Conservation (phyloP, 2,329 filamentous ascomycete species). For the Cryphonectria radicalis region DNA sequence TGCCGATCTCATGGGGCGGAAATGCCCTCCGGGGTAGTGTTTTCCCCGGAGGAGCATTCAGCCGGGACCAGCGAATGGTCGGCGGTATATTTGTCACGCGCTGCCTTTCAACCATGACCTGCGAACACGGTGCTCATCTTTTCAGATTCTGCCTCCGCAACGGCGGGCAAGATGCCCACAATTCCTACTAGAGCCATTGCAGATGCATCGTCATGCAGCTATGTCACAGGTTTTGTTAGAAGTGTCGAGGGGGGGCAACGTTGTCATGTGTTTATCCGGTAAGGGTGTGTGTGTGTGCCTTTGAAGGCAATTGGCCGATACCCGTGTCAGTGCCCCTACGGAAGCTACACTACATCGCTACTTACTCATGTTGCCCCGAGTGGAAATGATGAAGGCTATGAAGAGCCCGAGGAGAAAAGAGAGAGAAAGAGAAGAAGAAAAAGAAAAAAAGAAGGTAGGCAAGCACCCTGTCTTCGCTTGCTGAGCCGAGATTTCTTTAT, state of each 20-base stretch:
- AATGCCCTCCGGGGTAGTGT: slow-evolving; percentile 10
- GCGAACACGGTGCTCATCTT: not conserved
- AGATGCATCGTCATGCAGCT: not conserved
- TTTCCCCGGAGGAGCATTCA: slow-evolving; percentile 15
- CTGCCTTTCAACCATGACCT: not conserved
- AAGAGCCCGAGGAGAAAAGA: not conserved
- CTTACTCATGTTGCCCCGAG: not conserved
- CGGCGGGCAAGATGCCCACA: not conserved
- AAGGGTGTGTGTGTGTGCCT: not conserved
- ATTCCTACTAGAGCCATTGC: not conserved
- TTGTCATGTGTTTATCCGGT: slow-evolving; percentile 2
- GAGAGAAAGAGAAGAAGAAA: too few relatives aligned
- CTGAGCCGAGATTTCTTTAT: not conserved
- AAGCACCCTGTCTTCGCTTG: not conserved
- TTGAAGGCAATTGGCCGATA: not conserved
- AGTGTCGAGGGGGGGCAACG: not conserved
- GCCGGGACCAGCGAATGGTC: slow-evolving; percentile 10
- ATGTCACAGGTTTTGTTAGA: not conserved
- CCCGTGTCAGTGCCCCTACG: not conserved
- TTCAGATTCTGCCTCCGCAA: not conserved
- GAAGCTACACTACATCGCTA: not conserved
- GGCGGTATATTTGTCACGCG: slow-evolving; percentile 14
- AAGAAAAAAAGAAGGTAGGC: not conserved
- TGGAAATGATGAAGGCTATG: not conserved
- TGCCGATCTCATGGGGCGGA: slow-evolving; percentile 1